Evolutionary conservation across 306 rosid species (phyloP), one percentile per base, ranked within the genome.

Genomic region (Astragalus membranaceus): DNA sequence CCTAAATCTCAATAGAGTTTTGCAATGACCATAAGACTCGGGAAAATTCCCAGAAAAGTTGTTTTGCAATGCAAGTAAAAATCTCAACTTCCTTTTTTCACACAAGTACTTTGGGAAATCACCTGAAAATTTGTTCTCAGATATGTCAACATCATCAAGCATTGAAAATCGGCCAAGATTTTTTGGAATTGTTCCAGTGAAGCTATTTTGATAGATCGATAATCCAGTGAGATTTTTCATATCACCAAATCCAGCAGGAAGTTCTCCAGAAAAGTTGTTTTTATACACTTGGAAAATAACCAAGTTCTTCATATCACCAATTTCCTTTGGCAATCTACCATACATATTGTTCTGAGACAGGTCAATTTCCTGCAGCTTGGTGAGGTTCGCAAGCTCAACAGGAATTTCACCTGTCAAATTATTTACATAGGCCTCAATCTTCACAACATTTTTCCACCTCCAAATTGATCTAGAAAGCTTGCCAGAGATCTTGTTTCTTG

Each of bases 81-180:
- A 74, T 15, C 2, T 79, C 74, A 95, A 73, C 85, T 79, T 77
- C 59, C 63, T 75, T 5, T 69, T 80, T 74, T 88, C 88, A 81
- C 99, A 95, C 79, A 95, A 77, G 84, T 75, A 91, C 82, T 70
- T 83, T 42, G 99, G 99, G 65, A 95, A 95, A 75, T 48, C 70
- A 41, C 99, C 99, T 16, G 95, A 83, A 72, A 95, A 95, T 62
- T 80, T 87, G 77, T 95, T 95, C 80, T 95, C 99, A 1, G 99
- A 95, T 80, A 95, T 83, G 86, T 95, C 99, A n/a, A 95, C 83
- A 77, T 91, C 89, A 8, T 81, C 69, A 57, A 95, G 81, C 0
- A 80, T 88, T 2, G 97, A 84, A 68, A 83, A 89, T 3, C 85
- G 82, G 60, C 97, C 99, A 2, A 95, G 79, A 60, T 83, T 82